These are phyloP conservation scores for Arthrobotrys conoides DNA, from an alignment of 2,329 filamentous ascomycete species.

Conservation along the genomic window DNA sequence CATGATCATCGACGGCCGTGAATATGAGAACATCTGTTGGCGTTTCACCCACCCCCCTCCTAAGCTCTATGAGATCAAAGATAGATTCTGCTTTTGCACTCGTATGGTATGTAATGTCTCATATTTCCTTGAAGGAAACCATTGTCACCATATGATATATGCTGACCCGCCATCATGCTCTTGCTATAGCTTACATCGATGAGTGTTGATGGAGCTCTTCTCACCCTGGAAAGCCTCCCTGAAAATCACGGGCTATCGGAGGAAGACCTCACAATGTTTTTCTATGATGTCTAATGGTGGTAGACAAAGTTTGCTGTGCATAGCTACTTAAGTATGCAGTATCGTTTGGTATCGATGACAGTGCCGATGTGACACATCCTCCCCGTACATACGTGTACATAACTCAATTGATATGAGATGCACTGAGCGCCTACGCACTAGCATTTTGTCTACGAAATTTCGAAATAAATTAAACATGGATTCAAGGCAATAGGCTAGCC, in stretches of 20 bases:
- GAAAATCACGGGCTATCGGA: conserved; percentile 21
- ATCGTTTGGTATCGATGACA: not conserved
- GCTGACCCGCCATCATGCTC: not conserved
- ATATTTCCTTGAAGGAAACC: not conserved
- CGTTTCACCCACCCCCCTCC: conserved; percentile 36
- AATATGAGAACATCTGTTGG: conserved; percentile 39
- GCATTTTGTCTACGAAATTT: no score
- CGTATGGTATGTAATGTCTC: conserved; percentile 26
- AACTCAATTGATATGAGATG: not conserved
- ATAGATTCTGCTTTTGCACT: conserved; percentile 45
- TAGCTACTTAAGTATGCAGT: no score
- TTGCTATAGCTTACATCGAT: conserved; percentile 23
- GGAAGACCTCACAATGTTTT: conserved; percentile 39
- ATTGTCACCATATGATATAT: not conserved
- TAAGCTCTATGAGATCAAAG: conserved; percentile 40
- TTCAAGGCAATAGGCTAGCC: no score
- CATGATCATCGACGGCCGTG: conserved; percentile 21
- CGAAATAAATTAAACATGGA: no score
- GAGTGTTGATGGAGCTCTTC: conserved; percentile 28
- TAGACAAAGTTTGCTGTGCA: not conserved
- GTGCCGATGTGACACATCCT: not conserved
- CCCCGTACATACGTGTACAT: not conserved
- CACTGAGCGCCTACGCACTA: no score
- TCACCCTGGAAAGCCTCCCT: conserved; percentile 16
- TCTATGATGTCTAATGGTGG: conserved; percentile 9